These are phyloP conservation scores for Dioscorea cayenensis DNA, from an alignment of 116 monocot species.

Conservation along the genomic window DNA sequence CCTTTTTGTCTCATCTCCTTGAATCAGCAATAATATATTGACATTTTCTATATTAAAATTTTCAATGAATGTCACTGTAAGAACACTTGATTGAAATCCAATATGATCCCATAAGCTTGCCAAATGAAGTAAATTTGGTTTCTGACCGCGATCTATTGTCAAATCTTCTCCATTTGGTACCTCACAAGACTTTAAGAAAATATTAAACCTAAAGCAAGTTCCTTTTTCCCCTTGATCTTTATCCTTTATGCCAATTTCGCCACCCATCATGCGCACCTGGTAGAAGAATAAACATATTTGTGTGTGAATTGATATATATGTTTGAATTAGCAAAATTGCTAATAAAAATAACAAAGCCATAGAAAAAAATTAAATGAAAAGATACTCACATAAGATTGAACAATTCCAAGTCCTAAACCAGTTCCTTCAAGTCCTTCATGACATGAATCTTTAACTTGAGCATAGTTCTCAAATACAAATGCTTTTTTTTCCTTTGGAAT, in stretches of 20 bases:
- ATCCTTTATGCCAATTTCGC: conserved; percentile 69
- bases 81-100: background rate
- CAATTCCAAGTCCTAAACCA: conserved; percentile 90
- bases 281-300: background rate
- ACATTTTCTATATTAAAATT: conserved; percentile 16
- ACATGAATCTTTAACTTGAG: conserved; percentile 60
- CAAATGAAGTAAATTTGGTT: background rate
- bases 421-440: conserved; percentile 47
- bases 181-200: conserved; percentile 46
- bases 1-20: conserved; percentile 42
- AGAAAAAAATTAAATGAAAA: background rate
- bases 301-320: too few relatives aligned
- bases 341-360: background rate
- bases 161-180: background rate
- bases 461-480: conserved; percentile 88
- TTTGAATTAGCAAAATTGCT: too few relatives aligned
- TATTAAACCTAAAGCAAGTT: conserved; percentile 83
- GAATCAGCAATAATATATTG: conserved; percentile 24
- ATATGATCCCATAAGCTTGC: background rate
- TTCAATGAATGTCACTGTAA: conserved; percentile 4
- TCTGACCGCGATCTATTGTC: too few relatives aligned
- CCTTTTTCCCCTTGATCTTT: conserved; percentile 57
- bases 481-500: conserved; percentile 78
- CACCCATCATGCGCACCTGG: conserved; percentile 88
- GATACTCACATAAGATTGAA: conserved; percentile 74